A percentile compares a stretch with the other conserved stretches of the same genome.
Conservation (phyloP, 768 basidiomycete species). For the Mycena floridula region DNA sequence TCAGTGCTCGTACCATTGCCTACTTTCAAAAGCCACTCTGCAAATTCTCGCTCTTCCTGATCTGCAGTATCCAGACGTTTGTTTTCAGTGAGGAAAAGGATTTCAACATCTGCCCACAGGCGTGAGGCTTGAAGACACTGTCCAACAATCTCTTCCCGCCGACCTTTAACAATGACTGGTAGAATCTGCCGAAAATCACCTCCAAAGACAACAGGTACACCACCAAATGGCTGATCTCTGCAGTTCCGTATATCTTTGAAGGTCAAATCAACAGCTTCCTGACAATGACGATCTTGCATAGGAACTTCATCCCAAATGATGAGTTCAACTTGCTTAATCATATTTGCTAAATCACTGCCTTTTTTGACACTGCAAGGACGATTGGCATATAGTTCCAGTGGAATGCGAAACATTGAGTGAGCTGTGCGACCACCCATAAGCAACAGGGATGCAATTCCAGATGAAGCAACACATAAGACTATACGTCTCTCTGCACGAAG, state of each 20-base stretch:
- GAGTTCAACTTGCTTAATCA: constrained; percentile 23
- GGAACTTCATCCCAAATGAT: constrained; percentile 13
- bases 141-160: constrained; percentile 28
- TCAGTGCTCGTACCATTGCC: constrained; percentile 26
- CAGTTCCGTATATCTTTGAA: constrained; percentile 24
- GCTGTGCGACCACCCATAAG: constrained; percentile 37
- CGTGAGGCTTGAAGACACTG: constrained; percentile 27
- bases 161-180: constrained; percentile 33
- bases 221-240: constrained; percentile 30
- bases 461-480: constrained; percentile 44
- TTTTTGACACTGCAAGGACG: constrained; percentile 29
- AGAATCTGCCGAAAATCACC: constrained; percentile 45
- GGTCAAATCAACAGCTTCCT: constrained; percentile 36
- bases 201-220: constrained; percentile 39
- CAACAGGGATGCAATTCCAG: constrained; percentile 41
- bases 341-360: constrained; percentile 19
- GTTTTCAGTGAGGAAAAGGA: constrained; percentile 23
- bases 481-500: constrained; percentile 22
- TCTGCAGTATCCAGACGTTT: constrained; percentile 22
- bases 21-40: constrained; percentile 31
- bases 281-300: constrained; percentile 27
- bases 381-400: constrained; percentile 24
- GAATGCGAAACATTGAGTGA: constrained; percentile 44
- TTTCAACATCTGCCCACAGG: constrained; percentile 28
- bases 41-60: constrained; percentile 23